phyloP scores from a whole-genome alignment of 768 basidiomycete genomes.

The Paxillus rubicundulus region DNA sequence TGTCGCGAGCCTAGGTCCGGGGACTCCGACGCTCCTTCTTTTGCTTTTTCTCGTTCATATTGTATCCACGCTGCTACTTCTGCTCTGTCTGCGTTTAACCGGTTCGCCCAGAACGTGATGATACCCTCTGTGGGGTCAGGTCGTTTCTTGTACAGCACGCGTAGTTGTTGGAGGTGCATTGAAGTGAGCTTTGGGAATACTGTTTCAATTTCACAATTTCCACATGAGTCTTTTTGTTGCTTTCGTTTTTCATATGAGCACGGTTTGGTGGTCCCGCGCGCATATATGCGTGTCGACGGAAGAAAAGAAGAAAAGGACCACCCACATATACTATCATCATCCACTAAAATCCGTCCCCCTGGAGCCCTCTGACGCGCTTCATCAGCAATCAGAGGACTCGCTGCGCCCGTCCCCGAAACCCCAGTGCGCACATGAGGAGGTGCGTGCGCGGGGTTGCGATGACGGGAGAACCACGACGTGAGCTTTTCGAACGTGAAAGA shows the following conservation, averaged over 20 bases:
- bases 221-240: neutral
- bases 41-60: slow-evolving; percentile 29
- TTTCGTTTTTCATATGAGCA: too few species aligned
- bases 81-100: slow-evolving; percentile 15
- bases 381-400: neutral
- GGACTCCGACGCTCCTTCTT: slow-evolving; percentile 6
- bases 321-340: slow-evolving; percentile 30
- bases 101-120: slow-evolving; percentile 26
- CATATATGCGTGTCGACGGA: neutral
- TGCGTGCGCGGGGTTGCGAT: slow-evolving; percentile 10
- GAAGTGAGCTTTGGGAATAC: slow-evolving; percentile 29
- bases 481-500: slow-evolving; percentile 15
- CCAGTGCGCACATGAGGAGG: neutral
- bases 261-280: neutral
- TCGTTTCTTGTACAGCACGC: slow-evolving; percentile 14
- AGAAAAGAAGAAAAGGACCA: neutral
- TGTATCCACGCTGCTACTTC: slow-evolving; percentile 26
- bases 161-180: slow-evolving; percentile 21
- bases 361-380: neutral
- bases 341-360: neutral
- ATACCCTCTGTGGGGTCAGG: slow-evolving; percentile 18
- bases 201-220: slow-evolving; percentile 1
- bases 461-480: slow-evolving; percentile 20
- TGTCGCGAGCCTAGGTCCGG: slow-evolving; percentile 10
- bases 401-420: neutral